phyloP scores from a whole-genome alignment of 345 rosid species.

The Cardamine resedifolia region DNA sequence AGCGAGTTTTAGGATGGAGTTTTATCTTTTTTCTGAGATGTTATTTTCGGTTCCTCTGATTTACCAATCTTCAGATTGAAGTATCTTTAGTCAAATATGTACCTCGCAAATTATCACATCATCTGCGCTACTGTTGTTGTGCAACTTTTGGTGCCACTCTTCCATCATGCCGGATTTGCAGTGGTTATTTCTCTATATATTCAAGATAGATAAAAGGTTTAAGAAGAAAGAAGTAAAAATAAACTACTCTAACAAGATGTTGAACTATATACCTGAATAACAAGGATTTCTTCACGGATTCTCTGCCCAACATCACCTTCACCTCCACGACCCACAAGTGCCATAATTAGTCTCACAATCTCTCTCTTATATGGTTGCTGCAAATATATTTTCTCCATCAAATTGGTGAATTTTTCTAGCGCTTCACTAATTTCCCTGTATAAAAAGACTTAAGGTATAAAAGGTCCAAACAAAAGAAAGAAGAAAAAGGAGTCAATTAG shows the following conservation, averaged over 20 bases:
- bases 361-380: conserved; percentile 61
- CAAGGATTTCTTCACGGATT: conserved; percentile 95
- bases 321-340: conserved; percentile 97
- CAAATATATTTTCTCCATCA: conserved; percentile 63
- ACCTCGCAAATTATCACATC: conserved; percentile 98
- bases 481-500: background rate
- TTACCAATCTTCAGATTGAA: background rate
- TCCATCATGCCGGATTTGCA: conserved; percentile 99
- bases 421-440: conserved; percentile 94
- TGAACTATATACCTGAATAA: conserved; percentile 69
- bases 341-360: conserved; percentile 74
- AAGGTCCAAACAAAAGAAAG: conserved; percentile 2
- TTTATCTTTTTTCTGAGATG: background rate
- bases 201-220: no score
- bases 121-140: conserved; percentile 97
- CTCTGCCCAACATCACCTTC: conserved; percentile 99
- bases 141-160: conserved; percentile 99
- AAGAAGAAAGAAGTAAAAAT: no score
- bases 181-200: conserved; percentile 70
- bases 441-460: background rate
- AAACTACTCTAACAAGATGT: background rate
- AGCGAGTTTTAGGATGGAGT: background rate
- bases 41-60: background rate
- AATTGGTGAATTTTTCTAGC: conserved; percentile 81
- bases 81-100: background rate